A percentile compares a stretch with the other conserved stretches of the same genome.
phyloP scores from a whole-genome alignment of 345 rosid genomes.

The Laguncularia racemosa region DNA sequence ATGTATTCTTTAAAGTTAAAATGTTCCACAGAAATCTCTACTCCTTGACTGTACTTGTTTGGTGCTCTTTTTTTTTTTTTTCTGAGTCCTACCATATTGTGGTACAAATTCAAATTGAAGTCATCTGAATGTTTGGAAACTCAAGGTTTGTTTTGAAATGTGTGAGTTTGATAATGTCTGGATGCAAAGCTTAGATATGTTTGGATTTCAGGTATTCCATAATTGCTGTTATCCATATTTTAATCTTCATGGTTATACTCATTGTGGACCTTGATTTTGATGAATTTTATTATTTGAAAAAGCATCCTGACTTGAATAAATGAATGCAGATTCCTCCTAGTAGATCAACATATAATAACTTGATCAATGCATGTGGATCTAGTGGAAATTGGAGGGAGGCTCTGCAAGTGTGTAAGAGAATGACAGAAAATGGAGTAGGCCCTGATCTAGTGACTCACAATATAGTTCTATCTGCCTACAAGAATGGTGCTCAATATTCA shows the following conservation, averaged over 20 bases:
- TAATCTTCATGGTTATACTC: not conserved
- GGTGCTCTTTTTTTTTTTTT: too few species aligned
- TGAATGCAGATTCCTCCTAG: constrained; percentile 81
- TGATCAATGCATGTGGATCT: constrained; percentile 94
- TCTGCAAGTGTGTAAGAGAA: constrained; percentile 70
- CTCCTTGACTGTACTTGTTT: too few species aligned
- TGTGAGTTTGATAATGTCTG: too few species aligned
- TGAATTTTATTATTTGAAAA: not conserved
- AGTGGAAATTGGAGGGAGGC: constrained; percentile 98
- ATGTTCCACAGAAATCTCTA: too few species aligned
- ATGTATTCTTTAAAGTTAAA: too few species aligned
- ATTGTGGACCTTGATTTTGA: not conserved
- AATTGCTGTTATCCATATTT: too few species aligned
- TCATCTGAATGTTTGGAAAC: too few species aligned
- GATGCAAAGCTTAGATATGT: too few species aligned
- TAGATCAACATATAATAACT: constrained; percentile 73
- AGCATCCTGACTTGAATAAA: constrained; percentile 6
- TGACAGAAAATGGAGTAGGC: constrained; percentile 96
- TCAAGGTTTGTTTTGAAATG: too few species aligned
- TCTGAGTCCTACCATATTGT: too few species aligned
- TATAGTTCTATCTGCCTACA: constrained; percentile 81
- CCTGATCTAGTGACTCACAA: constrained; percentile 96
- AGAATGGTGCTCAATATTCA: constrained; percentile 64
- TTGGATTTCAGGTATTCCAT: too few species aligned
- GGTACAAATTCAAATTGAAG: too few species aligned